These are phyloP conservation scores for Penicillium hordei DNA, from an alignment of 2,329 filamentous ascomycete genomes.

Conservation along the genomic window DNA sequence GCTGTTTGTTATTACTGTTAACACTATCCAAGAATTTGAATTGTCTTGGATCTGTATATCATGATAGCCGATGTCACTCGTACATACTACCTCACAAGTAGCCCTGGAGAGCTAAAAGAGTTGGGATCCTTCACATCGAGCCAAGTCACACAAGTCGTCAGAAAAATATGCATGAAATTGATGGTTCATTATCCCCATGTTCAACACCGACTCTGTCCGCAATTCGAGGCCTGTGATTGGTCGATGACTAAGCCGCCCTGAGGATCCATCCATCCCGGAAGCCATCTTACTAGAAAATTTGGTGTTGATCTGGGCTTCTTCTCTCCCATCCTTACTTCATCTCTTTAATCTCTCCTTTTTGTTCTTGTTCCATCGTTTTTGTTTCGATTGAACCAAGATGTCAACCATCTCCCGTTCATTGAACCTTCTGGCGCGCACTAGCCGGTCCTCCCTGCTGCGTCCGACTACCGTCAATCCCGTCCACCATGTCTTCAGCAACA, in stretches of 20 bases:
- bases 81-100: background rate
- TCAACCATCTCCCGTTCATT: constrained; percentile 75
- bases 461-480: constrained; percentile 72
- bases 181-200: background rate
- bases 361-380: constrained; percentile 31
- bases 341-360: constrained; percentile 27
- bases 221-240: constrained; percentile 36
- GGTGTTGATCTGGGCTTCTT: constrained; percentile 26
- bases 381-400: constrained; percentile 59
- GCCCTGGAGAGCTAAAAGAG: background rate
- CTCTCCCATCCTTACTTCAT: constrained; percentile 28
- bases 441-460: constrained; percentile 70
- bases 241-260: constrained; percentile 41
- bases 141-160: background rate
- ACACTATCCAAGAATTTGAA: background rate
- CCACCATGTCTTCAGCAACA: constrained; percentile 56
- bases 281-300: constrained; percentile 34
- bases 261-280: constrained; percentile 7
- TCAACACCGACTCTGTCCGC: constrained; percentile 18
- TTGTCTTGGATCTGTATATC: background rate
- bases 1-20: background rate
- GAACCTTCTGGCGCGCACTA: constrained; percentile 77
- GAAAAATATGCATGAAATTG: background rate
- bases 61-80: background rate
- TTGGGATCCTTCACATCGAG: background rate